Evolutionary conservation across 2,329 filamentous ascomycete species (phyloP).

Genomic region (Delphinella strobiligena): DNA sequence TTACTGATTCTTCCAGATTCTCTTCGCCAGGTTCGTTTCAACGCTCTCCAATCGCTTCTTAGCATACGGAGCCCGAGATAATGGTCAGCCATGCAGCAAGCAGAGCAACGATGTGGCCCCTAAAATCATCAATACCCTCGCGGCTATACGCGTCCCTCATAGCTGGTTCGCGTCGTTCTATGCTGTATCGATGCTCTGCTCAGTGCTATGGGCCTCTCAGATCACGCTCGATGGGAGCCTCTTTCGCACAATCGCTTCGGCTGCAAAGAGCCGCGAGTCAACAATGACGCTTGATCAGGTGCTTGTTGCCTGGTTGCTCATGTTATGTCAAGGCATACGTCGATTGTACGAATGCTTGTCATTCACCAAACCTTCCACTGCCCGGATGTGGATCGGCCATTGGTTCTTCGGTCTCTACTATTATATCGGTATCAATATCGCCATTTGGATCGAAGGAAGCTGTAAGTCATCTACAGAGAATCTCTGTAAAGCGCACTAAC

Average conservation of each 20-base stretch:
- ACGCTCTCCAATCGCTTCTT: constrained; percentile 44
- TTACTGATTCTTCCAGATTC: constrained; percentile 25
- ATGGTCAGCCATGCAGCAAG: constrained; percentile 2
- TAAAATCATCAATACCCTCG: constrained; percentile 31
- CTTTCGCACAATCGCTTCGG: constrained; percentile 36
- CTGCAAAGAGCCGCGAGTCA: constrained; percentile 13
- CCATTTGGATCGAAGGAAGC: constrained; percentile 75
- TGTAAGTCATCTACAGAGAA: constrained; percentile 35
- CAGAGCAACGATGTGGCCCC: neutral
- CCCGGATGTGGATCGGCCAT: constrained; percentile 75
- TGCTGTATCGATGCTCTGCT: constrained; percentile 54
- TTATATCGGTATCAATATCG: constrained; percentile 61
- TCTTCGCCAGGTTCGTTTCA: constrained; percentile 39
- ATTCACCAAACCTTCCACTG: constrained; percentile 54
- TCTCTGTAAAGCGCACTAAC: constrained; percentile 6
- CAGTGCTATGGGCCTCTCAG: constrained; percentile 62
- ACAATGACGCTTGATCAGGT: constrained; percentile 53
- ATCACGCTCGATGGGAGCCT: constrained; percentile 42
- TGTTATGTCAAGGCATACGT: constrained; percentile 62
- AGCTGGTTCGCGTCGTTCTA: constrained; percentile 89
- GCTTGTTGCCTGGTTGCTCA: constrained; percentile 55
- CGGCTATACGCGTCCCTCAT: constrained; percentile 61
- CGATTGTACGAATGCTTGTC: constrained; percentile 63
- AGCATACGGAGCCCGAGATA: constrained; percentile 41
- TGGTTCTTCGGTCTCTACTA: constrained; percentile 69